Evolutionary conservation across 2,329 filamentous ascomycete genomes (phyloP).

Genomic region (Alternaria solani): DNA sequence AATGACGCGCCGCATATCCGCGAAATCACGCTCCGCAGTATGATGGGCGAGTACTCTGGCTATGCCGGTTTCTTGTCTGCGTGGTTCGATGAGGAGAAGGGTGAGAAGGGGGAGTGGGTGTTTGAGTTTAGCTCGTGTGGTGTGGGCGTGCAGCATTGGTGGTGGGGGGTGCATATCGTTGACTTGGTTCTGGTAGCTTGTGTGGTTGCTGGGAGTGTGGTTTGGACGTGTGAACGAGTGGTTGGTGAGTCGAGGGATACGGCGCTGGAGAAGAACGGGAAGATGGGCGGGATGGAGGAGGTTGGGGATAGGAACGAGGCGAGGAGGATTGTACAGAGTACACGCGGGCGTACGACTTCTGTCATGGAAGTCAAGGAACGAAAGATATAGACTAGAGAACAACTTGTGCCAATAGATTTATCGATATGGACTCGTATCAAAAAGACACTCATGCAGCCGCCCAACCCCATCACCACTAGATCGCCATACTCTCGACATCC

Average conservation of each 20-base stretch:
- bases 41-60: conserved; percentile 98
- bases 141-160: conserved; percentile 86
- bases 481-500: not conserved
- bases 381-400: not conserved
- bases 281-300: not conserved
- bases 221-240: not conserved
- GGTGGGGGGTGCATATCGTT: conserved; percentile 82
- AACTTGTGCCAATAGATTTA: not conserved
- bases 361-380: conserved; percentile 4
- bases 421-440: not conserved
- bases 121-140: conserved; percentile 82
- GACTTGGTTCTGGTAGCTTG: conserved; percentile 17
- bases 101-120: conserved; percentile 83
- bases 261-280: not conserved
- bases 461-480: not conserved
- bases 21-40: conserved; percentile 92
- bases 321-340: not conserved
- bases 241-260: not conserved
- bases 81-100: conserved; percentile 78
- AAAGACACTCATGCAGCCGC: not conserved
- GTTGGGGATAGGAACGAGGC: not conserved
- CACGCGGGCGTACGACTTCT: not conserved
- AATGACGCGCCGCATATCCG: conserved; percentile 67
- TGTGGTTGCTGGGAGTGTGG: not conserved
- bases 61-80: conserved; percentile 87